Percentiles rank a stretch among this genome's conserved stretches.
phyloP scores from a whole-genome alignment of 352 stramenopile species.

The Elongisporangium undulatum region DNA sequence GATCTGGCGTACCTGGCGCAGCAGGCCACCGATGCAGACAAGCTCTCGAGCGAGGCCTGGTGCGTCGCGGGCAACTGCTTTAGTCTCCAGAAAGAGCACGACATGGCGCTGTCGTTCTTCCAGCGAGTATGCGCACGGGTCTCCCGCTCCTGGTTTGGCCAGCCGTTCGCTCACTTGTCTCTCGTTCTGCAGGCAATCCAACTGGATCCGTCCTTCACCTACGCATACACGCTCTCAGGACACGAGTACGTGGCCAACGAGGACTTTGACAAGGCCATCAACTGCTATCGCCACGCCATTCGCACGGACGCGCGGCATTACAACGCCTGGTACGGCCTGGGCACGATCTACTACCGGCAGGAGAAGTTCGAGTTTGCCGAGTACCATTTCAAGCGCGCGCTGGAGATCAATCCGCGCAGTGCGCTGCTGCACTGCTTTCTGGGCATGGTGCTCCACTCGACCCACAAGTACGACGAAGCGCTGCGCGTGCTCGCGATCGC shows the following conservation, averaged over 20 bases:
- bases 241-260: slow-evolving; percentile 98
- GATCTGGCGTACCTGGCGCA: slow-evolving; percentile 96
- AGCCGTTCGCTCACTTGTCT: background rate
- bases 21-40: slow-evolving; percentile 91
- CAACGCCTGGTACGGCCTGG: slow-evolving; percentile 92
- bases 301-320: slow-evolving; percentile 91
- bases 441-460: slow-evolving; percentile 93
- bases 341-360: slow-evolving; percentile 96
- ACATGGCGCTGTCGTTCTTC: slow-evolving; percentile 96
- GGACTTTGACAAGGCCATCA: slow-evolving; percentile 97
- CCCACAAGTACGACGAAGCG: slow-evolving; percentile 87
- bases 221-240: slow-evolving; percentile 96
- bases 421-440: slow-evolving; percentile 95
- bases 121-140: slow-evolving; percentile 52
- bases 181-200: slow-evolving; percentile 76
- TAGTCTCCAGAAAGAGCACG: slow-evolving; percentile 97
- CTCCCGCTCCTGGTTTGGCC: background rate
- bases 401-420: slow-evolving; percentile 93
- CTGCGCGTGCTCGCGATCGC: slow-evolving; percentile 88
- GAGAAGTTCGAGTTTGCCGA: slow-evolving; percentile 97
- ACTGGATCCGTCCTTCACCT: slow-evolving; percentile 94
- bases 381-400: slow-evolving; percentile 94
- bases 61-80: slow-evolving; percentile 98
- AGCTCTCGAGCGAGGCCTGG: slow-evolving; percentile 92
- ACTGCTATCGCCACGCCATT: slow-evolving; percentile 94